Base-by-base conservation (phyloP, 2,329 filamentous ascomycete genomes). In the Cytospora chrysosperma region DNA sequence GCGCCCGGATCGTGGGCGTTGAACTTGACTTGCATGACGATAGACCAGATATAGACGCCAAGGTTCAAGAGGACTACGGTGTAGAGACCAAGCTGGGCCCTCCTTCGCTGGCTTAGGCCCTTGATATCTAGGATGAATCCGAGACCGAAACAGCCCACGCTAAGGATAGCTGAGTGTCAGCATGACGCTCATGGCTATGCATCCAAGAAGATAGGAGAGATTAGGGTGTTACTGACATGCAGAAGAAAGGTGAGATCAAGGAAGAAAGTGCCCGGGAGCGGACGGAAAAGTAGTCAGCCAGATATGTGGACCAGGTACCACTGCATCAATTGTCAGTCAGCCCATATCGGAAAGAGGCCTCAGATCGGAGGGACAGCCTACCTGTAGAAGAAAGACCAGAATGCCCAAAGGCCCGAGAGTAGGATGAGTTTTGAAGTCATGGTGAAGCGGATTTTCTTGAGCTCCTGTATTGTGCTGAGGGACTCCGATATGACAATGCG, bases 11-110 rank as follows among this genome's bases (percentile, higher is more conserved):
- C 67, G 3, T 72, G 58, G 34, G 49, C 64, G 37, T 77, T 74
- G 66, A 81, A 81, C 24, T 69, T 70, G 10, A 70, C 70, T 65
- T 81, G 78, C 75, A 81, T 81, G 24, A 79, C 71, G 58, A 81
- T 80, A 1, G 79, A 80, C 79, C 79, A 81, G 64, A 81, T 78
- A 58, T 81, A 81, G 0, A 80, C 79, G n/a, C 76, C 79, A 5
- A 78, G 65, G 52, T 81, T 82, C 8, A 79, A 74, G n/a, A 77
- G 69, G 2, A 79, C 75, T 6, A 81, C 78, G 4, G 73, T 76
- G 64, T 76, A 77, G 8, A 82, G 74, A 55, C 79, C 79, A 5
- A 78, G 63, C 62, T 81, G 79, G 19, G 79, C 80, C 15, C 80
- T 75, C 24, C 79, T 77, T 10, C 80, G 75, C 60, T 79, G 77